Evolutionary conservation across 768 basidiomycete genomes (phyloP), one percentile per base, ranked within the genome.

Genomic region (Trichaptum fuscoviolaceum): DNA sequence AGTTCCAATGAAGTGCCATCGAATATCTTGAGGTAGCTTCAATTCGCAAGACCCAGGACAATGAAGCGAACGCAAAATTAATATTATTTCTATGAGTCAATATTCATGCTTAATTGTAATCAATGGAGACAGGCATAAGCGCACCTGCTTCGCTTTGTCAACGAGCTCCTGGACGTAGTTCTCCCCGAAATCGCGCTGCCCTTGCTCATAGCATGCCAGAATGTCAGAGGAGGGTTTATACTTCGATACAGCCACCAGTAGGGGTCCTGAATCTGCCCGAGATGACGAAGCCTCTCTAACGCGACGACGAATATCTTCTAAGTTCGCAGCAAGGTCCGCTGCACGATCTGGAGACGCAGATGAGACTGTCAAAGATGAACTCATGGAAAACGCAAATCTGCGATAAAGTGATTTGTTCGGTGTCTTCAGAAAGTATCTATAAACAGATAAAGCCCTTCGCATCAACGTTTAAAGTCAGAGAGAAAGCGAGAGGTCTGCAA

Each of bases 1-100:
- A 2, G 90, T 87, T 7, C 96, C 96, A 70, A 99, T 96, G 75
- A 96, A 99, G 78, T 99, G 96, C 96, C 96, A 99, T 68, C 89
- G 84, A 70, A 99, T 94, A 69, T 93, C 91, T 25, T 70, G 68
- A 0, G 96, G 93, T n/a, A 99, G 85, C 95, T 96, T 73, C 24
- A 58, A 64, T 27, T 59, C 5, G 63, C 26, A 57, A 66, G 64
- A 36, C 24, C 17, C 26, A 35, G 15, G 64, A 27, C 63, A 62
- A 15, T 62, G 24, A 64, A 17, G 30, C 63, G 7, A 24, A 59
- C 15, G 20, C 70, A 35, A 25, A 26, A 36, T 25, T 24, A 69
- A 52, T 10, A n/a, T 10, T 23, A 52, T 24, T 35, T 26, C 17
- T 36, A 58, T 35, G 61, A 58, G 23, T 17, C 18, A 30, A 63